Percentiles rank a stretch among this genome's conserved stretches.
These are phyloP conservation scores for Fusarium tanahbumbuense DNA, from an alignment of 2,329 filamentous ascomycete species.

Conservation along the genomic window DNA sequence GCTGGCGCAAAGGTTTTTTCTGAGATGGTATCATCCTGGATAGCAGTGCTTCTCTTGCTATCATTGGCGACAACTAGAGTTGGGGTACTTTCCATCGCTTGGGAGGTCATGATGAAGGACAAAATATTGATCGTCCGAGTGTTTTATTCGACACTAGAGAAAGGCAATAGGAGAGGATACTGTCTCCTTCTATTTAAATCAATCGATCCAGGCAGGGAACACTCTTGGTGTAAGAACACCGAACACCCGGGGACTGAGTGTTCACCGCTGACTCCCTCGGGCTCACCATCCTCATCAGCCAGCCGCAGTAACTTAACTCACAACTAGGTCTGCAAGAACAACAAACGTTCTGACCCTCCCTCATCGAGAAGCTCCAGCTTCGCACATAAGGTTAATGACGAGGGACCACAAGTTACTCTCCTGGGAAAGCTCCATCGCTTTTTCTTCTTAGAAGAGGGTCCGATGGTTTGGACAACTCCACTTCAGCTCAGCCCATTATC, in stretches of 20 bases:
- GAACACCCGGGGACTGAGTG: neutral
- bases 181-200: neutral
- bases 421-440: neutral
- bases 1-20: neutral
- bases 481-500: conserved; percentile 10
- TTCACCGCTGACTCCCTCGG: neutral
- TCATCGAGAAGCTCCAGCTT: neutral
- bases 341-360: neutral
- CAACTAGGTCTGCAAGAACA: conserved; percentile 11
- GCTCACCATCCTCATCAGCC: conserved; percentile 7
- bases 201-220: neutral
- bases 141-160: neutral
- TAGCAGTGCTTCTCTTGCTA: neutral
- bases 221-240: neutral
- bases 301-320: conserved; percentile 3
- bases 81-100: neutral
- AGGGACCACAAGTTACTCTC: neutral
- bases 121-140: neutral
- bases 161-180: neutral
- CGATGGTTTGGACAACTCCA: conserved; percentile 3
- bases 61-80: neutral
- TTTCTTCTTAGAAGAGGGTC: neutral
- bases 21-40: neutral
- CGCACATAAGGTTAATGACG: neutral
- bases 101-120: neutral